phyloP scores from a whole-genome alignment of 1,139 yeast species.

The Saccharomyces pastorianus region DNA sequence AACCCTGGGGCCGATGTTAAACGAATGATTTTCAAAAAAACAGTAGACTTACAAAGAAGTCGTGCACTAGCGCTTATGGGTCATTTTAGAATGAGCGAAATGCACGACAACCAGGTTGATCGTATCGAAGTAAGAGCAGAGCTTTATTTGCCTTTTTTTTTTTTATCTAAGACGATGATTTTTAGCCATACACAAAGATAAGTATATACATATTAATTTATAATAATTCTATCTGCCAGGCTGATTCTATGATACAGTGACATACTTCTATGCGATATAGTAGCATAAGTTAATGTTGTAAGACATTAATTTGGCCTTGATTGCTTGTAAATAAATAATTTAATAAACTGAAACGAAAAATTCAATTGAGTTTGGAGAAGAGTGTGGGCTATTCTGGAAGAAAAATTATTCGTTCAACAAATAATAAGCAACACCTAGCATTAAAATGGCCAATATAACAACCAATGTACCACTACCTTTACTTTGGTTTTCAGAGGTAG shows the following conservation, averaged over 20 bases:
- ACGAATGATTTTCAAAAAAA: not conserved
- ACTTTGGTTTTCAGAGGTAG: slow-evolving; percentile 26
- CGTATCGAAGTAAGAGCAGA: not conserved
- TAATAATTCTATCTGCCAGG: not conserved
- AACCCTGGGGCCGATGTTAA: not conserved
- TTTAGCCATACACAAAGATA: not conserved
- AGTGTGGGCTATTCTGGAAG: not conserved
- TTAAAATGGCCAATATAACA: slow-evolving; percentile 43
- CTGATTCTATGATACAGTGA: not conserved
- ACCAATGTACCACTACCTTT: slow-evolving; percentile 35
- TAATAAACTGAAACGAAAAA: not conserved
- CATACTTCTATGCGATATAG: not conserved
- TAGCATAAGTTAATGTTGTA: not conserved
- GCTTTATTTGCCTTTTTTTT: not conserved
- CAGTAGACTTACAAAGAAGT: not conserved
- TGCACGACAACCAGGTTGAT: not conserved
- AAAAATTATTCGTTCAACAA: slow-evolving; percentile 25
- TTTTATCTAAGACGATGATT: not conserved
- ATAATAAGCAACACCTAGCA: slow-evolving; percentile 52
- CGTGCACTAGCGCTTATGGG: not conserved
- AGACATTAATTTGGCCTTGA: not conserved
- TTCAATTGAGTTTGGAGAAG: not conserved
- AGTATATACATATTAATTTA: not conserved
- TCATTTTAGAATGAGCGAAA: not conserved
- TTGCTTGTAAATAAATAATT: not conserved